A percentile compares a stretch with the other conserved stretches of the same genome.
phyloP scores from a whole-genome alignment of 1,284 basidiomycete genomes.

The Amylostereum chailletii region DNA sequence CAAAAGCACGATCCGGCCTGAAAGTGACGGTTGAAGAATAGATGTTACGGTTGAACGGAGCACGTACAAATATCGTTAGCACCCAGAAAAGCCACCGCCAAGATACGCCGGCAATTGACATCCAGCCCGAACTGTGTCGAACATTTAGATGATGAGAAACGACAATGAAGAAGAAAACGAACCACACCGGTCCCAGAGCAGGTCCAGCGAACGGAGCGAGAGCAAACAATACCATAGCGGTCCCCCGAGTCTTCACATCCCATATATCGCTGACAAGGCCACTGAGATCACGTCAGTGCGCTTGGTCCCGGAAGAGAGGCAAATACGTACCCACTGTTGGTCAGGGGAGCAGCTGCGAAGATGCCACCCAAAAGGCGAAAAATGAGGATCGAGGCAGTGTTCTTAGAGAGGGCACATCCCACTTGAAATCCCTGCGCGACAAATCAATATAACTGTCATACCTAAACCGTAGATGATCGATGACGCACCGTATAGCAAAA shows the following conservation, averaged over 20 bases:
- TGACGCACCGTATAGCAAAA: slow-evolving; percentile 46
- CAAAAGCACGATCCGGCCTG: slow-evolving; percentile 33
- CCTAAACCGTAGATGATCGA: neutral
- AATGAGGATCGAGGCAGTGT: slow-evolving; percentile 48
- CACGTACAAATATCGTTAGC: slow-evolving; percentile 54
- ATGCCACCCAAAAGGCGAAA: slow-evolving; percentile 61
- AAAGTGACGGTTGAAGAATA: neutral
- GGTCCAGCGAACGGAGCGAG: slow-evolving; percentile 74
- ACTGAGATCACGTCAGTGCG: slow-evolving; percentile 9
- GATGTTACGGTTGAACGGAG: neutral
- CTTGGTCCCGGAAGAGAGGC: neutral
- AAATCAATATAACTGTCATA: slow-evolving; percentile 1
- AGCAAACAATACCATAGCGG: slow-evolving; percentile 25
- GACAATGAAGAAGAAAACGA: neutral
- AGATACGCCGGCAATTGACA: slow-evolving; percentile 35
- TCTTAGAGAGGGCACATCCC: slow-evolving; percentile 50
- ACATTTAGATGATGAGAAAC: neutral
- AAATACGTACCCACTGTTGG: slow-evolving; percentile 23
- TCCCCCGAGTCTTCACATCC: slow-evolving; percentile 26
- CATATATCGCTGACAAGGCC: slow-evolving; percentile 26
- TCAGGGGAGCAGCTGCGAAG: slow-evolving; percentile 37
- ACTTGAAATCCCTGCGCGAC: slow-evolving; percentile 45
- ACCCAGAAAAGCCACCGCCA: slow-evolving; percentile 80
- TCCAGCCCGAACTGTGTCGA: slow-evolving; percentile 28
- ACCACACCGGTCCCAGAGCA: slow-evolving; percentile 21